Base-by-base conservation (phyloP, 768 basidiomycete species). In the Tulasnella sp. region DNA sequence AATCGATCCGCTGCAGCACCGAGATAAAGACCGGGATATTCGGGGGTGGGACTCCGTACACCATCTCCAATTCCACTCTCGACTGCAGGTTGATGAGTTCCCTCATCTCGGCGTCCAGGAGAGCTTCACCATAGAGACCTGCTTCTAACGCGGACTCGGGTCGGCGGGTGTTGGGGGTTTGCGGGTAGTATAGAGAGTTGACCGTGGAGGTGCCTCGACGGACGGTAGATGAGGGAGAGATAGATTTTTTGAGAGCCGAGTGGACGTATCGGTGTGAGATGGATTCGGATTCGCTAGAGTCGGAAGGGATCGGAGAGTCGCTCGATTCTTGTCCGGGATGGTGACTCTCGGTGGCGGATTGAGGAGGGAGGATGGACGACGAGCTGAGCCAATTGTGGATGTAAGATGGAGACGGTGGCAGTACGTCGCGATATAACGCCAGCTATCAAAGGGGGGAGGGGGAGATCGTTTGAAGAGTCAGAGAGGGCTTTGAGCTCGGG, bases 41-140 rank as follows among this genome's bases (percentile, higher is more conserved):
- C 67, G 94, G 89, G 49, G 91, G 85, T 2, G 93, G 91, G n/a
- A 91, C 82, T 1, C 93, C 93, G 80, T 93, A 94, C 6, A 93
- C 86, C 70, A 89, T 88, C 81, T 94, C 93, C 49, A 95, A 82
- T 77, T 94, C 93, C 80, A 92, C 90, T 54, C 93, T 84, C 25
- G 85, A 86, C 79, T 90, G 90, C 73, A 92, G 81, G 1, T 85
- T 84, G 52, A 92, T 81, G 31, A 94, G 82, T 80, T 88, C 85
- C 36, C 92, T 89, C 40, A 94, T 83, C 81, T 93, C 91, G 15
- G 64, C 76, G 25, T 80, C 80, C 38, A 80, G 22, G 5, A 73
- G 31, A n/a, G 52, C 71, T 29, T 70, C 40, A 22, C 39, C 71
- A 38, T 31, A 54, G 31, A 31, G 38, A 37, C 70, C 52, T 31